Evolutionary conservation across 352 stramenopile genomes (phyloP).

Genomic region (Bremia lactucae): DNA sequence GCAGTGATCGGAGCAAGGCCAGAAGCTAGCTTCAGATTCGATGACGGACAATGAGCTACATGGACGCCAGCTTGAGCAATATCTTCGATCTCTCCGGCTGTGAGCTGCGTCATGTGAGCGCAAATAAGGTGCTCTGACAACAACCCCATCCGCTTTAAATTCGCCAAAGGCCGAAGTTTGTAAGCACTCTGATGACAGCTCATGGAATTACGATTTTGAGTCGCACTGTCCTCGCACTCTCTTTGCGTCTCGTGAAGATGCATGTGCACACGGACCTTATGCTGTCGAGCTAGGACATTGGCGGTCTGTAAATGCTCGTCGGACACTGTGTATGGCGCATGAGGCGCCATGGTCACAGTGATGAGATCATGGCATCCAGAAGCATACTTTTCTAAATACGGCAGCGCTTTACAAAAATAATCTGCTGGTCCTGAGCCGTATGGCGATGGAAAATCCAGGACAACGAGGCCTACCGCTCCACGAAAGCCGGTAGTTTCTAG

Average conservation of each 20-base stretch:
- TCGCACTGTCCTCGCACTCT: constrained; percentile 73
- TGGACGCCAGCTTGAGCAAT: constrained; percentile 37
- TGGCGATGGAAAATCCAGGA: constrained; percentile 65
- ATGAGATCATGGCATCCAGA: constrained; percentile 42
- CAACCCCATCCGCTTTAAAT: constrained; percentile 71
- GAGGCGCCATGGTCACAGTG: constrained; percentile 57
- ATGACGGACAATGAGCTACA: constrained; percentile 85
- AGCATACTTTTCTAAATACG: constrained; percentile 57
- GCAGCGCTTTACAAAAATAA: constrained; percentile 64
- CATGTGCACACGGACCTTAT: constrained; percentile 66
- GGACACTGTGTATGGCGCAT: constrained; percentile 79
- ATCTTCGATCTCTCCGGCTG: constrained; percentile 64
- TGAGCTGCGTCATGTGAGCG: constrained; percentile 83
- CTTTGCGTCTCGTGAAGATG: constrained; percentile 80
- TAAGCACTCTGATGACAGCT: constrained; percentile 74
- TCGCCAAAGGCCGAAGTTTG: constrained; percentile 62
- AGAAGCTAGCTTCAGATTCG: constrained; percentile 85
- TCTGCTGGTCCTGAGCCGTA: constrained; percentile 51
- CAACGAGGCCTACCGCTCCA: constrained; percentile 47
- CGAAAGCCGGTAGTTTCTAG: constrained; percentile 62
- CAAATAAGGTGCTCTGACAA: constrained; percentile 61
- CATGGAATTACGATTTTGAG: constrained; percentile 52
- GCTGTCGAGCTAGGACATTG: constrained; percentile 31
- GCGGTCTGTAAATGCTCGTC: constrained; percentile 42
- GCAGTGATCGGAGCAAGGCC: constrained; percentile 70